Base-by-base conservation (phyloP, 352 stramenopile genomes). In the Lagenidium sp. region DNA sequence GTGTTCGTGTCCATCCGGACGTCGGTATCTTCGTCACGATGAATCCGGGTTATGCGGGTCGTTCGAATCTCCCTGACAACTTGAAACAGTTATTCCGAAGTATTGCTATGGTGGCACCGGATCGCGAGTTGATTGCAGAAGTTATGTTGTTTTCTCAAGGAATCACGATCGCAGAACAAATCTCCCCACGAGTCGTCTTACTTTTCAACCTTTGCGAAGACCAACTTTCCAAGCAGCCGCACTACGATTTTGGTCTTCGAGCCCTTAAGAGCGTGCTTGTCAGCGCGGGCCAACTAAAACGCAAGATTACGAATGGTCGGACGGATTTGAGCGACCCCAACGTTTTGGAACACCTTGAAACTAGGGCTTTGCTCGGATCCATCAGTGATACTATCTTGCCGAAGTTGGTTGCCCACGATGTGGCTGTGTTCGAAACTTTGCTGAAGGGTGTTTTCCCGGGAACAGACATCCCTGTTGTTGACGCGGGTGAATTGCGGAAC, bases 21-120 rank as follows among this genome's bases (percentile, higher is more conserved):
- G 96, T 99, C 39, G 97, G 96, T 20, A 99, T 99, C 45, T 99
- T 99, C 65, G 96, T 99, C 25, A 99, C 98, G 13, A 99, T 99
- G 97, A 99, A 99, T 65, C 98, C 97, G 28, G 95, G 94, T 20
- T 99, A 99, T 64, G 97, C 97, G 44, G 97, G 97, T 10, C 82
- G 96, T 52, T 98, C 88, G 7, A 97, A 98, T 57, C 55, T 98
- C 30, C 94, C 94, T 0, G 95, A 98, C 60, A 98, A 98, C 64
- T 72, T 99, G 41, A 99, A 99, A 67, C 95, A 97, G 44, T 73
- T 99, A 2, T 99, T 99, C 82, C 78, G 97, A 8, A 98, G 96
- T 43, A 97, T 99, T 46, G 97, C 97, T 5, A 99, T 99, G 98
- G 95, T 99, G 51, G 89, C 96, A 11, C 97, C 97, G 22, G 97